Percentiles rank a stretch among this genome's conserved stretches.
Conservation (phyloP, 495 filamentous ascomycete genomes). For the Tirmania nivea region DNA sequence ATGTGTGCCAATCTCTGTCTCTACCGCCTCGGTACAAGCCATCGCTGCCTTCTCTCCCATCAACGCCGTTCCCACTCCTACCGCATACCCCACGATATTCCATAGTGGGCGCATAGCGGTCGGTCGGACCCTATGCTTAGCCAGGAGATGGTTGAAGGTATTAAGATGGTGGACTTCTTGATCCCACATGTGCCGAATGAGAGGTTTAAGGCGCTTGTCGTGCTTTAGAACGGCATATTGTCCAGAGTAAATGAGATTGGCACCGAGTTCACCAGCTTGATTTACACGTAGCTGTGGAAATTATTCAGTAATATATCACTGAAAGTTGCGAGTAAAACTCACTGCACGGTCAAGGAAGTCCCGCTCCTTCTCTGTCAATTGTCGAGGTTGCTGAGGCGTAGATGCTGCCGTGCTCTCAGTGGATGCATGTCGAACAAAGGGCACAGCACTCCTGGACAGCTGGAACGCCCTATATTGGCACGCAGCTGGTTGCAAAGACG, state of each 20-base stretch:
- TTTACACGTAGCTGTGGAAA: conserved; percentile 47
- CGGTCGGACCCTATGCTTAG: conserved; percentile 74
- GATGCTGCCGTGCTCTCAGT: no score
- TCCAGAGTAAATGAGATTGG: conserved; percentile 63
- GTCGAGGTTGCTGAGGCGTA: conserved; percentile 1
- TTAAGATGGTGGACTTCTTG: conserved; percentile 74
- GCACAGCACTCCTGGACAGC: no score
- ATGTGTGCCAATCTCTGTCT: conserved; percentile 91
- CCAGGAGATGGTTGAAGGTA: conserved; percentile 66
- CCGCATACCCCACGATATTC: conserved; percentile 56
- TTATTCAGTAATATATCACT: background rate
- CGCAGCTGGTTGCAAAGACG: no score
- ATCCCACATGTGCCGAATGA: conserved; percentile 97
- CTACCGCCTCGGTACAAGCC: conserved; percentile 96
- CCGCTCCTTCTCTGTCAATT: conserved; percentile 46
- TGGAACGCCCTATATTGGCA: no score
- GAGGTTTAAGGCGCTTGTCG: conserved; percentile 63
- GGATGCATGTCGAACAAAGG: no score
- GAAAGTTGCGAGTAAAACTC: conserved; percentile 11
- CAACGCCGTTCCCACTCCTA: conserved; percentile 78
- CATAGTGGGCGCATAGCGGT: conserved; percentile 88
- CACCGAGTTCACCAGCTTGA: conserved; percentile 74
- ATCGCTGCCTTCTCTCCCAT: conserved; percentile 88
- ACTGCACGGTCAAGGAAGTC: conserved; percentile 60
- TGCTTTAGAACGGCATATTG: conserved; percentile 50